Evolutionary conservation across 2,329 filamentous ascomycete species (phyloP), one percentile per base, ranked within the genome.

Genomic region (Aspergillus chevalieri): DNA sequence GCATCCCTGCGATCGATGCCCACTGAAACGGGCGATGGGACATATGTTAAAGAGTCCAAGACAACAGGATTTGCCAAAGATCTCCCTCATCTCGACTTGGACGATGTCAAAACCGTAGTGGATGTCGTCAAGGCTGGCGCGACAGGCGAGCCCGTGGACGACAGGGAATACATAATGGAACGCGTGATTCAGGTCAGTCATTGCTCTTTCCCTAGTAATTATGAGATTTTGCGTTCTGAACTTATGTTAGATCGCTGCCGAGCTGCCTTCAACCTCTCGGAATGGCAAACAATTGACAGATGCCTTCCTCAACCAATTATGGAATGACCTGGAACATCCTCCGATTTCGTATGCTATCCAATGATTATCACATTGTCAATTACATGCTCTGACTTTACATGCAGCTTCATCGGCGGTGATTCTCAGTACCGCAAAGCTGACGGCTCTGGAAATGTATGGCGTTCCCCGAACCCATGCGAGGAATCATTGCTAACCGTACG

Each of bases 131-230:
- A 74, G 19, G 68, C 62, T 45, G 61, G 73, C 17, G 58, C 66
- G 49, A 73, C 74, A n/a, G 78, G 79, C 2, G 70, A 79, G 39
- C 74, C 75, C 6, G 66, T 81, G 14, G 73, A 87, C 57, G 84
- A 87, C 59, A 83, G 79, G 61, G 75, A 76, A 1, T 82, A 82
- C 58, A 67, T 80, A 10, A 83, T 83, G 79, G 81, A 84, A 59
- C 70, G 73, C 21, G 62, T 83, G 50, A 77, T 84, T 45, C 68
- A 75, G 51, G 69, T 74, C 45, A 49, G 59, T 45, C 47, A 2
- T 6, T 43, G 9, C 15, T 12, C 8, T 50, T 30, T 12, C 4
- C 26, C 9, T 30, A 12, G 4, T 30, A 5, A 12, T 12, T 12
- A 9, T 30, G 26, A 12, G 4, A 30, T 10, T 5, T 2, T 22